Conservation (phyloP, 352 stramenopile species). For the Pelagophyceae sp. region DNA sequence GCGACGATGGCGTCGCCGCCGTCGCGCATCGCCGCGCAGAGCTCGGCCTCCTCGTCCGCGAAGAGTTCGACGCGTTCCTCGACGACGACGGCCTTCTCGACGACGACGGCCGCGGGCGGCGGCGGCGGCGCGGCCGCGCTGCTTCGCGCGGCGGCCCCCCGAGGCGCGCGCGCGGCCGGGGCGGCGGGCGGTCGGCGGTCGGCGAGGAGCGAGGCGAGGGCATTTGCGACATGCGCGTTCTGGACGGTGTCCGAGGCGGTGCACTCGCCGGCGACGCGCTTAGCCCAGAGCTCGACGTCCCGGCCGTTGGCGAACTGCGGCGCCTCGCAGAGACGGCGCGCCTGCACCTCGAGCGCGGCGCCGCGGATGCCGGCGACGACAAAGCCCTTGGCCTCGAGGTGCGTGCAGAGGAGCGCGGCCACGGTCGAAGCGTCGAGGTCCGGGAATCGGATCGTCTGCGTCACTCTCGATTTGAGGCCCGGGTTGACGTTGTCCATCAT, state of each 20-base stretch:
- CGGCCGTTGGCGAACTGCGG: constrained; percentile 12
- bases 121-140: background rate
- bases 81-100: background rate
- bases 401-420: background rate
- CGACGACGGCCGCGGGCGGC: background rate
- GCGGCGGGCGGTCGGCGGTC: background rate
- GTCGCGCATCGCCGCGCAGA: background rate
- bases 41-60: background rate
- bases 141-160: too few species aligned
- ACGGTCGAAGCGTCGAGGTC: constrained; percentile 59
- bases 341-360: background rate
- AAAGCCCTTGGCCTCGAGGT: background rate
- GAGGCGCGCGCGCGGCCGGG: background rate
- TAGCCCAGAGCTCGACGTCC: background rate
- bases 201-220: background rate
- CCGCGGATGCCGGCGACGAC: background rate
- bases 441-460: constrained; percentile 62
- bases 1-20: background rate
- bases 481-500: constrained; percentile 64
- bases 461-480: constrained; percentile 40
- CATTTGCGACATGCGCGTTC: background rate
- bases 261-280: background rate
- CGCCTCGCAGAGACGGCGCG: background rate
- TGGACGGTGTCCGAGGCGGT: background rate
- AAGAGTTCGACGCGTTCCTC: background rate